Evolutionary conservation across 495 filamentous ascomycete species (phyloP).

Genomic region (Pseudomonodictys pantanalensis): DNA sequence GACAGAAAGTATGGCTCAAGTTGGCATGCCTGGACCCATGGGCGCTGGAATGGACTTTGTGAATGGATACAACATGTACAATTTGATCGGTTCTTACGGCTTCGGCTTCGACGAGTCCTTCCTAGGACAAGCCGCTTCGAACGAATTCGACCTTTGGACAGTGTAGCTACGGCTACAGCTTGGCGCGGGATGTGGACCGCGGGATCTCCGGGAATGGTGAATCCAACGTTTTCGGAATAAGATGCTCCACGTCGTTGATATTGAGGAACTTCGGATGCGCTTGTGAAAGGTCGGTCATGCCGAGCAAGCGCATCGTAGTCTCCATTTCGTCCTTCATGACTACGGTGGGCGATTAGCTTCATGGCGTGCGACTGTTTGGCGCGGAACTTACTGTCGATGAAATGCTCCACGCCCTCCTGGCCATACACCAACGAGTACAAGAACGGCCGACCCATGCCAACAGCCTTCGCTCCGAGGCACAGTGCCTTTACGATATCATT

Average conservation of each 20-base stretch:
- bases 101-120: constrained; percentile 14
- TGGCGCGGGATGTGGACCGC: neutral
- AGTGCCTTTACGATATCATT: constrained; percentile 95
- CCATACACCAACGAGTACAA: constrained; percentile 52
- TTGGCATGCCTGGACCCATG: neutral
- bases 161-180: neutral
- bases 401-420: constrained; percentile 18
- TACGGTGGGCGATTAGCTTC: neutral
- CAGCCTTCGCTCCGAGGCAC: constrained; percentile 85
- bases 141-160: constrained; percentile 7
- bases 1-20: neutral
- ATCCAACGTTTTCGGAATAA: neutral
- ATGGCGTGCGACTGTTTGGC: neutral
- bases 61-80: constrained; percentile 9
- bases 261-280: constrained; percentile 18
- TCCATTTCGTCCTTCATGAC: constrained; percentile 24
- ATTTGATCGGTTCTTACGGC: constrained; percentile 13
- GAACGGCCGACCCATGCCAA: constrained; percentile 92
- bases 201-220: neutral
- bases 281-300: constrained; percentile 17
- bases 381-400: constrained; percentile 14
- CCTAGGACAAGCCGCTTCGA: constrained; percentile 6
- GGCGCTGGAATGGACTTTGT: neutral
- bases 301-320: constrained; percentile 20
- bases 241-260: constrained; percentile 15